Conservation (phyloP, 2,329 filamentous ascomycete species). For the Fusarium stilboides region DNA sequence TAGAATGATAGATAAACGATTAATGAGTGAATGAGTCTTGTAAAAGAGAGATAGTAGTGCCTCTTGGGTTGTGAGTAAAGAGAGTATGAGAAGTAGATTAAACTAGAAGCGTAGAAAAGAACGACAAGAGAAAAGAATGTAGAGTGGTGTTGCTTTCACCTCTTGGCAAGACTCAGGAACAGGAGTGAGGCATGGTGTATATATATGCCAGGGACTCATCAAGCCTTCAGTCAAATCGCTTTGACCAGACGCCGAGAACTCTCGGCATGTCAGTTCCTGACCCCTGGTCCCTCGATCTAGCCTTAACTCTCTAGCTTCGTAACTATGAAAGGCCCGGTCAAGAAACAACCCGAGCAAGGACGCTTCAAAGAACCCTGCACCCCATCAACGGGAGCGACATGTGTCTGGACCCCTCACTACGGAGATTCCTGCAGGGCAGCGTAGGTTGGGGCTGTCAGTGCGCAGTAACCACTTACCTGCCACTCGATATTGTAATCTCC, state of each 20-base stretch:
- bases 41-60: conserved; percentile 12
- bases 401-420: conserved; percentile 22
- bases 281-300: conserved; percentile 29
- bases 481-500: conserved; percentile 15
- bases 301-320: conserved; percentile 1
- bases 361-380: conserved; percentile 18
- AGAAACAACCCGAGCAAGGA: conserved; percentile 16
- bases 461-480: conserved; percentile 14
- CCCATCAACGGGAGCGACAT: conserved; percentile 14
- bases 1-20: background rate
- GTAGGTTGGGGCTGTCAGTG: conserved; percentile 4
- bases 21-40: conserved; percentile 12
- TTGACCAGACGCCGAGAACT: conserved; percentile 28
- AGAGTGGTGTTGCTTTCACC: conserved; percentile 10
- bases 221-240: conserved; percentile 1
- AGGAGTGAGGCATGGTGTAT: conserved; percentile 12
- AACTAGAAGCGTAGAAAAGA: conserved; percentile 20
- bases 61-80: conserved; percentile 9
- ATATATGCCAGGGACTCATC: conserved; percentile 14
- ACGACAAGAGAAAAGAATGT: conserved; percentile 22
- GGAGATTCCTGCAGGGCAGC: conserved; percentile 8
- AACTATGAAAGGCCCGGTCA: conserved; percentile 11
- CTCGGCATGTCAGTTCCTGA: conserved; percentile 36
- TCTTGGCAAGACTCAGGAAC: background rate
- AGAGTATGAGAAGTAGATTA: conserved; percentile 20